Conservation (phyloP, 176 grass and related monocot species). For the Saccharum spontaneum region DNA sequence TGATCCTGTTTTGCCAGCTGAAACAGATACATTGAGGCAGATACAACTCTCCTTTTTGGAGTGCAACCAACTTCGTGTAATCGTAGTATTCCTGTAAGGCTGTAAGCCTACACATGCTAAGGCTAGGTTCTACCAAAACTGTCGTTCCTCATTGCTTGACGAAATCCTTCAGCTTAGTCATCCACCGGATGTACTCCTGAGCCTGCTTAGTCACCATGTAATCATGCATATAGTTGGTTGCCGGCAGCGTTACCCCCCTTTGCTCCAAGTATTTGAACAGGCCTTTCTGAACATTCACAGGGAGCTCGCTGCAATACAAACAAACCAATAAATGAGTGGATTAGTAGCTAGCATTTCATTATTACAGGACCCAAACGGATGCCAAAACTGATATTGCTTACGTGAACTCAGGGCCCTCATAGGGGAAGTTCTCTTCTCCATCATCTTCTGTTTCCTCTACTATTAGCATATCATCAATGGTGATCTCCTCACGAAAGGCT, state of each 20-base stretch:
- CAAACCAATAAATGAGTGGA: background rate
- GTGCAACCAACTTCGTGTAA: background rate
- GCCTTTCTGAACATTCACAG: conserved; percentile 90
- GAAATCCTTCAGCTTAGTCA: conserved; percentile 85
- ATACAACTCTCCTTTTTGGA: background rate
- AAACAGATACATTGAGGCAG: background rate
- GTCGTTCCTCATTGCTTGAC: conserved; percentile 42
- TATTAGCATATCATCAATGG: conserved; percentile 82
- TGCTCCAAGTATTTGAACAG: conserved; percentile 90
- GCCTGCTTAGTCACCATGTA: conserved; percentile 94
- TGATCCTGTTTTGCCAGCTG: background rate
- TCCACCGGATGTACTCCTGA: conserved; percentile 81
- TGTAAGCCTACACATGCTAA: background rate
- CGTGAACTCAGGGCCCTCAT: conserved; percentile 93
- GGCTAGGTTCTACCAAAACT: conserved; percentile 48
- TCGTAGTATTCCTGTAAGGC: background rate
- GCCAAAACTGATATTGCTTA: background rate
- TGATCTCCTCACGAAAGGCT: conserved; percentile 74
- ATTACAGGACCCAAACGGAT: background rate
- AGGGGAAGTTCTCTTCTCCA: conserved; percentile 62
- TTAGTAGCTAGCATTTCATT: background rate
- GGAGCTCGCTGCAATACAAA: conserved; percentile 66
- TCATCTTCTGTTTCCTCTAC: conserved; percentile 34
- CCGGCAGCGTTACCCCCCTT: conserved; percentile 58
- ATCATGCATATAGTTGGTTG: conserved; percentile 87